Conservation (phyloP, 1,284 basidiomycete species). For the Naganishia liquefaciens region DNA sequence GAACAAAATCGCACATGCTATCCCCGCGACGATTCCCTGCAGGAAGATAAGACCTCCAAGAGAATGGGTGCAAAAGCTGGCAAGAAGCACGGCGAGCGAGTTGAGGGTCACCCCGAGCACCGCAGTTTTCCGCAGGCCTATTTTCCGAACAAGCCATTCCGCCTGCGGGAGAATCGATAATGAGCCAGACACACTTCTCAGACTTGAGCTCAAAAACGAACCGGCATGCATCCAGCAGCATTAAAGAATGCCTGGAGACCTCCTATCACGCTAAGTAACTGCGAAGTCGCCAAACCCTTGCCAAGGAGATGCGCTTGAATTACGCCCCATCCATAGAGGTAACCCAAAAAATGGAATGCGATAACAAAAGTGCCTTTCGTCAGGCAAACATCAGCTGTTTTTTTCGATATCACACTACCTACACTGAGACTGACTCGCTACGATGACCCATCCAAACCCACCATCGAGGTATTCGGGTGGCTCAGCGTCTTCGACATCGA, state of each 20-base stretch:
- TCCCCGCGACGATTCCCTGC: slow-evolving; percentile 29
- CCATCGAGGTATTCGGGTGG: slow-evolving; percentile 29
- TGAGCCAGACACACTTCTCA: neutral
- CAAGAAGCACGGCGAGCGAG: slow-evolving; percentile 14
- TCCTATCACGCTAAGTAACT: slow-evolving; percentile 32
- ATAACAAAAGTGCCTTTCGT: slow-evolving; percentile 32
- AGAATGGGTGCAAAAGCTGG: slow-evolving; percentile 29
- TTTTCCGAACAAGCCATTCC: slow-evolving; percentile 15
- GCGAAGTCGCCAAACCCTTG: slow-evolving; percentile 26
- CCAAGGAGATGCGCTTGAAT: slow-evolving; percentile 34
- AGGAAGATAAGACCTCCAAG: slow-evolving; percentile 32
- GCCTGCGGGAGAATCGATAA: slow-evolving; percentile 1
- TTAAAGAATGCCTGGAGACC: slow-evolving; percentile 32
- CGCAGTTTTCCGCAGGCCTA: slow-evolving; percentile 21
- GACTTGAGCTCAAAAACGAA: slow-evolving; percentile 4
- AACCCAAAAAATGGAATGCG: slow-evolving; percentile 33
- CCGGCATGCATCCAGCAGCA: slow-evolving; percentile 33
- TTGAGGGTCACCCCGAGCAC: slow-evolving; percentile 15
- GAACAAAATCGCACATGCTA: slow-evolving; percentile 27
- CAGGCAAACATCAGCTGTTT: neutral
- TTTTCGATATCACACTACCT: too few relatives aligned
- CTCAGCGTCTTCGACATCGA: neutral
- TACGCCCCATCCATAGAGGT: slow-evolving; percentile 36
- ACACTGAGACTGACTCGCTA: slow-evolving; percentile 7
- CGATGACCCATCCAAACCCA: slow-evolving; percentile 32